These are phyloP conservation scores for Sclerotiophoma versabilis DNA, from an alignment of 2,329 filamentous ascomycete species.

Conservation along the genomic window DNA sequence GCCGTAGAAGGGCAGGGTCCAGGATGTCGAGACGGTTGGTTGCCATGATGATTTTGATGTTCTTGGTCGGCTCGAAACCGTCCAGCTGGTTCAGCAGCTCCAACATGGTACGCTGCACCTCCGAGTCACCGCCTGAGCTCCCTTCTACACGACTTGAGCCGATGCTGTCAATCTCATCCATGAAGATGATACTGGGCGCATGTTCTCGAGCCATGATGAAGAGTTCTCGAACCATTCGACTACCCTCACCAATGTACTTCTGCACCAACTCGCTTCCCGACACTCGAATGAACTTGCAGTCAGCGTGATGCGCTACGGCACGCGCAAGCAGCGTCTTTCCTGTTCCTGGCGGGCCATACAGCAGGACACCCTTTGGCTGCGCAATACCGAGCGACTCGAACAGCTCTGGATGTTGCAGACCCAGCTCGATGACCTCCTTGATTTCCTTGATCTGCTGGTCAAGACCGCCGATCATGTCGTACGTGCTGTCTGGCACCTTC, in stretches of 20 bases:
- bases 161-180: slow-evolving; percentile 99
- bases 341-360: slow-evolving; percentile 96
- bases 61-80: slow-evolving; percentile 98
- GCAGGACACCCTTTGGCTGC: slow-evolving; percentile 94
- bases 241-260: slow-evolving; percentile 99
- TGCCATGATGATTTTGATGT: slow-evolving; percentile 99
- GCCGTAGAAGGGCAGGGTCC: slow-evolving; percentile 90
- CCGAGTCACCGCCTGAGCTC: slow-evolving; percentile 92
- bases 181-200: slow-evolving; percentile 98
- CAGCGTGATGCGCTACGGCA: slow-evolving; percentile 96
- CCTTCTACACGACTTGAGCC: slow-evolving; percentile 96
- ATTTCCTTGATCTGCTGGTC: slow-evolving; percentile 99
- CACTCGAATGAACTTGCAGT: slow-evolving; percentile 98
- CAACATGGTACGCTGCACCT: slow-evolving; percentile 98
- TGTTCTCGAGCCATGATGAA: slow-evolving; percentile 99
- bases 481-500: slow-evolving; percentile 99
- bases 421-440: slow-evolving; percentile 99
- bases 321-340: slow-evolving; percentile 95
- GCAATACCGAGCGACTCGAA: slow-evolving; percentile 99
- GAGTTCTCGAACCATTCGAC: slow-evolving; percentile 96
- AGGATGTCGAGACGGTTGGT: slow-evolving; percentile 98
- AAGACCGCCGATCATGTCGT: slow-evolving; percentile 99
- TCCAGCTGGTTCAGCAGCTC: slow-evolving; percentile 98
- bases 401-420: slow-evolving; percentile 96
- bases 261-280: slow-evolving; percentile 96